A percentile compares a stretch with the other conserved stretches of the same genome.
Conservation (phyloP, 768 basidiomycete genomes). For the Amanita fuliginea region DNA sequence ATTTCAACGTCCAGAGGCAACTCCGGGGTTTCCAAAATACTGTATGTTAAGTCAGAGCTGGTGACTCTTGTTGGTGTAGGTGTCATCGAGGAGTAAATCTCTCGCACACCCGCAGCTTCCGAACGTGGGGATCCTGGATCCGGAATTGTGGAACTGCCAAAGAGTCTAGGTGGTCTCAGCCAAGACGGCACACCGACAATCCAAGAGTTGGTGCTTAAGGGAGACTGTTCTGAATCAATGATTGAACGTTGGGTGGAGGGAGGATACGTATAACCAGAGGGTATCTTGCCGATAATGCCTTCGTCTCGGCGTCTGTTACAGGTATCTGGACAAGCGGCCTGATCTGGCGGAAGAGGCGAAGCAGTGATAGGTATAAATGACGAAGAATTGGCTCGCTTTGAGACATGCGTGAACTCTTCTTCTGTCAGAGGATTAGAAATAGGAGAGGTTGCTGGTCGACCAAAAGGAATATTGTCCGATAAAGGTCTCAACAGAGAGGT, state of each 20-base stretch:
- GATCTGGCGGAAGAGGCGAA: constrained; percentile 21
- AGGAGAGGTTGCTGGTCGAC: constrained; percentile 13
- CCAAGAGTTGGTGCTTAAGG: constrained; percentile 40
- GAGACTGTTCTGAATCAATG: constrained; percentile 35
- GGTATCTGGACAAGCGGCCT: constrained; percentile 1
- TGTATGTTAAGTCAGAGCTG: constrained; percentile 58
- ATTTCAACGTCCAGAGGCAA: constrained; percentile 49
- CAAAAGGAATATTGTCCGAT: constrained; percentile 33
- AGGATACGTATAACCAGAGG: constrained; percentile 65
- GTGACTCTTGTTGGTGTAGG: constrained; percentile 23
- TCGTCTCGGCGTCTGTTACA: constrained; percentile 5
- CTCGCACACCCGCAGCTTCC: constrained; percentile 34
- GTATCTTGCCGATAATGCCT: constrained; percentile 13
- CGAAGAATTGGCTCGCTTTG: constrained; percentile 40
- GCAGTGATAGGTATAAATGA: constrained; percentile 49
- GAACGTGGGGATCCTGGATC: constrained; percentile 17
- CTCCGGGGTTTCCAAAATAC: constrained; percentile 70
- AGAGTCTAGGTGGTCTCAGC: constrained; percentile 42
- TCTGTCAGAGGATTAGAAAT: constrained; percentile 23
- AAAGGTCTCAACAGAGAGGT: constrained; percentile 60
- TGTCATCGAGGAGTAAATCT: constrained; percentile 45
- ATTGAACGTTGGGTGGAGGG: constrained; percentile 48
- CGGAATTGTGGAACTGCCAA: constrained; percentile 17
- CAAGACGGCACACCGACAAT: constrained; percentile 62
- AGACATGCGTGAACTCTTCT: constrained; percentile 55